These are phyloP conservation scores for Volvariella surrecta DNA, from an alignment of 1,284 basidiomycete genomes.

Conservation along the genomic window DNA sequence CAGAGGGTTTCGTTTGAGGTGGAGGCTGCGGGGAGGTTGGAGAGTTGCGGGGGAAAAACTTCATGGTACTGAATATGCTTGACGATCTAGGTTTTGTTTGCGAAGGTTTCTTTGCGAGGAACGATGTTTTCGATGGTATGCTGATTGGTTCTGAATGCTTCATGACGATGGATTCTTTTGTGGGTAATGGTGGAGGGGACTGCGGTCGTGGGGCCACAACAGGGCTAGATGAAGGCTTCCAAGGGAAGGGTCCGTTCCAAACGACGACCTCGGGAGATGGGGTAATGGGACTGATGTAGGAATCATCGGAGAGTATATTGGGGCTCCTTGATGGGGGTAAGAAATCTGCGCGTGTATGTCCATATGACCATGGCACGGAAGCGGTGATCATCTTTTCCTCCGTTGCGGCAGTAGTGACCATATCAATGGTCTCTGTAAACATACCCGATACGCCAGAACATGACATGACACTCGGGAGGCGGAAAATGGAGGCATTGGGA, in stretches of 20 bases:
- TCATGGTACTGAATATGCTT: background rate
- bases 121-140: no score
- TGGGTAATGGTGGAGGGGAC: background rate
- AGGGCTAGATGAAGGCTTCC: background rate
- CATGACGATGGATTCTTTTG: background rate
- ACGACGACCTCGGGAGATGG: background rate
- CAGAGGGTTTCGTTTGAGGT: background rate
- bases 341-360: background rate
- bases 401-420: background rate
- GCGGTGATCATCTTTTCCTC: background rate
- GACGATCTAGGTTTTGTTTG: slow-evolving; percentile 1
- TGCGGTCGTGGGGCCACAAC: background rate
- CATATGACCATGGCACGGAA: background rate
- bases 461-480: background rate
- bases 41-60: background rate
- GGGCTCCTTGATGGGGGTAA: background rate
- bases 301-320: background rate
- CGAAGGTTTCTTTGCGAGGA: background rate
- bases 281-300: background rate
- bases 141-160: background rate
- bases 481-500: slow-evolving; percentile 1
- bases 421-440: background rate
- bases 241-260: background rate
- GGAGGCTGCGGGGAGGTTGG: background rate
- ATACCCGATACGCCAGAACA: background rate